Conservation (phyloP, 2,329 filamentous ascomycete genomes). For the Diaporthe citriasiana region DNA sequence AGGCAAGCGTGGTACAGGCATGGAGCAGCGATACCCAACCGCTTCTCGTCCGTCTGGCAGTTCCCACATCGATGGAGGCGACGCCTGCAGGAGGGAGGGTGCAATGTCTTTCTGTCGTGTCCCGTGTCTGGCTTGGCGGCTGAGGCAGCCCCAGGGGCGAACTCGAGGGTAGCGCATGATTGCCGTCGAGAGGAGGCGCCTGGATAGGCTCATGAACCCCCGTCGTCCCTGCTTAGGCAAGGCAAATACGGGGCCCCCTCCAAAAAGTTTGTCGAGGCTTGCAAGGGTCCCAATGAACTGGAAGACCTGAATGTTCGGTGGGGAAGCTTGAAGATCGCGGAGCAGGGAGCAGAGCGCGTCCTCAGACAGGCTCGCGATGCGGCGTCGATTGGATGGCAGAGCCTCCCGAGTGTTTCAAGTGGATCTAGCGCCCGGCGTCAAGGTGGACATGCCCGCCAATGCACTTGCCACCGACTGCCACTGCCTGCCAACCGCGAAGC, state of each 20-base stretch:
- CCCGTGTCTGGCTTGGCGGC: constrained; percentile 37
- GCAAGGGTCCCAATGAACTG: constrained; percentile 32
- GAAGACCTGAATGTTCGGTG: constrained; percentile 27
- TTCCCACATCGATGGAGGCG: constrained; percentile 33
- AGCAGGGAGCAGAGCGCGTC: constrained; percentile 42
- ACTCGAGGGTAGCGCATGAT: constrained; percentile 16
- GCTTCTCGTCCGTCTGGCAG: constrained; percentile 24
- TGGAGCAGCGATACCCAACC: constrained; percentile 39
- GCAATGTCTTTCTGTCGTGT: constrained; percentile 11
- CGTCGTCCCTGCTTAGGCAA: not conserved
- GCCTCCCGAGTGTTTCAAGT: constrained; percentile 48
- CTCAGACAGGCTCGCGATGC: constrained; percentile 43
- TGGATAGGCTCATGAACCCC: constrained; percentile 31
- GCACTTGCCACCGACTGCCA: constrained; percentile 21
- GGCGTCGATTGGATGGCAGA: constrained; percentile 48
- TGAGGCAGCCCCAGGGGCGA: constrained; percentile 14
- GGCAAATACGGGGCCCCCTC: constrained; percentile 13
- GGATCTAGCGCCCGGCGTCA: constrained; percentile 44
- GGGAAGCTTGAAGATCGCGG: constrained; percentile 33
- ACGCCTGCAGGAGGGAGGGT: constrained; percentile 22
- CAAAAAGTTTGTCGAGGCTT: constrained; percentile 23
- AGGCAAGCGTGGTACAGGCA: constrained; percentile 36
- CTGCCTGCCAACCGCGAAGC: constrained; percentile 5
- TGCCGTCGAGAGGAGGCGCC: constrained; percentile 29
- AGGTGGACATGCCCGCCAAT: constrained; percentile 43